phyloP scores from a whole-genome alignment of 176 grass and related monocot species.

The Oryza punctata region DNA sequence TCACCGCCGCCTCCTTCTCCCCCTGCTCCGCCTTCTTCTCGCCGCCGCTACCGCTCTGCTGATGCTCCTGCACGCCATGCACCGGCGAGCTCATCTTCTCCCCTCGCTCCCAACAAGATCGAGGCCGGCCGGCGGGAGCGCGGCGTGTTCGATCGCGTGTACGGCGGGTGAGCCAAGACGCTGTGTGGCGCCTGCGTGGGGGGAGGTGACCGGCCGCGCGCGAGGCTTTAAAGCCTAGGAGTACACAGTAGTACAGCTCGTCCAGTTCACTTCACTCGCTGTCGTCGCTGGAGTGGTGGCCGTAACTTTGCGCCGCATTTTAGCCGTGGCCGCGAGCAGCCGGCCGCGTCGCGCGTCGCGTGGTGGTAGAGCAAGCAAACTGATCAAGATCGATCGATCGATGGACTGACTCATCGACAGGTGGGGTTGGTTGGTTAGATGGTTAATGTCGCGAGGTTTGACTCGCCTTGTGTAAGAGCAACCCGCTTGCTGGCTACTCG shows the following conservation, averaged over 20 bases:
- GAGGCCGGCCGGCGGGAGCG: too few species aligned
- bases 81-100: slow-evolving; percentile 46
- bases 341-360: neutral
- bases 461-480: neutral
- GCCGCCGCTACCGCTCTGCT: neutral
- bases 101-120: neutral
- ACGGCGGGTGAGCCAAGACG: neutral
- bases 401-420: too few species aligned
- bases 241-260: neutral
- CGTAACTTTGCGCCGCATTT: neutral
- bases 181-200: neutral
- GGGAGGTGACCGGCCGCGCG: neutral
- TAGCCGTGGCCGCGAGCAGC: neutral
- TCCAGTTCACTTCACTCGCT: neutral
- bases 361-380: neutral
- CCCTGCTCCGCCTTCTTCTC: neutral
- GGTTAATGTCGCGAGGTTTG: slow-evolving; percentile 8
- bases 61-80: slow-evolving; percentile 31
- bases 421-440: neutral
- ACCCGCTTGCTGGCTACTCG: neutral
- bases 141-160: neutral
- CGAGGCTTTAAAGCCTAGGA: slow-evolving; percentile 24
- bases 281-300: neutral
- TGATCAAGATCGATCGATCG: neutral
- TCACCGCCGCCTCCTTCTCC: slow-evolving; percentile 15